Conservation (phyloP, 306 rosid species). For the Trifolium dubium region DNA sequence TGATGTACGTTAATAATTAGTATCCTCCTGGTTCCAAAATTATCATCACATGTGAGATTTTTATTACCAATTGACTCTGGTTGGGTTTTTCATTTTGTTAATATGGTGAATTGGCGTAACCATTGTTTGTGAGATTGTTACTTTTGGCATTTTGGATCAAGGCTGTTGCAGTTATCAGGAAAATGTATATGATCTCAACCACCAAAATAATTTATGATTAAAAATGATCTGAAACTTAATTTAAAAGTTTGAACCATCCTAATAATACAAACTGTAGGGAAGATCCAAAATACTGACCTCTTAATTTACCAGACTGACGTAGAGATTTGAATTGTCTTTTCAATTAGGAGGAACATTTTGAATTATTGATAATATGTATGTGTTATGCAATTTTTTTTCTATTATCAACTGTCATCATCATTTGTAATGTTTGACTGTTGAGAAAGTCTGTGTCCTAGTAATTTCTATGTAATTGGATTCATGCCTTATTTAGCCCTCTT, state of each 20-base stretch:
- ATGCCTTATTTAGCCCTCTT: conserved; percentile 17
- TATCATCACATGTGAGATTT: not conserved
- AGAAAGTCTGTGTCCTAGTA: conserved; percentile 23
- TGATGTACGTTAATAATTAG: conserved; percentile 12
- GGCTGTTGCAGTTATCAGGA: not conserved
- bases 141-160: conserved; percentile 22
- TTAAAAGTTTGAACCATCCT: not conserved
- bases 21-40: not conserved
- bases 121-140: not conserved
- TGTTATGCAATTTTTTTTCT: not conserved
- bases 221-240: conserved; percentile 17
- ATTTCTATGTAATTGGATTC: conserved; percentile 25
- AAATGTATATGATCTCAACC: conserved; percentile 15
- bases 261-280: not conserved
- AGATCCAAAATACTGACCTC: conserved; percentile 15
- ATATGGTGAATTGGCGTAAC: conserved; percentile 6
- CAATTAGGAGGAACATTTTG: not conserved
- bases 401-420: conserved; percentile 20
- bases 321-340: not conserved
- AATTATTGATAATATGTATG: conserved; percentile 4
- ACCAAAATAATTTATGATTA: conserved; percentile 1
- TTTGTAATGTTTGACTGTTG: conserved; percentile 21
- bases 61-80: not conserved
- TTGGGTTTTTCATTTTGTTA: not conserved
- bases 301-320: conserved; percentile 1